These are phyloP conservation scores for Rhododendron kiyosumense DNA, from an alignment of 148 eudicot species.

Conservation along the genomic window DNA sequence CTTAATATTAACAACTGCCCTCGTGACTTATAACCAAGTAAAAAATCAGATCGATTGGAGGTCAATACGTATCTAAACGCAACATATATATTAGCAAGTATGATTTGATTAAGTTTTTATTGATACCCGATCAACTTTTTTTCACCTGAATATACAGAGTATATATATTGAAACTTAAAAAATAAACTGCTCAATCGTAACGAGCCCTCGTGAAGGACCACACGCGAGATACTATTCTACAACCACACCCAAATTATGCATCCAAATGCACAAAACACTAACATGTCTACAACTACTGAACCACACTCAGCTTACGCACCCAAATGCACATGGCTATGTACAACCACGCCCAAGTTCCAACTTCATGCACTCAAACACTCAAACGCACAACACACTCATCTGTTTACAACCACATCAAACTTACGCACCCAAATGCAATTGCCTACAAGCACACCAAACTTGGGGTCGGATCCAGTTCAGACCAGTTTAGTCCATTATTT, in stretches of 20 bases:
- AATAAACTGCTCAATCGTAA: too few relatives aligned
- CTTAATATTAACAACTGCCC: too few relatives aligned
- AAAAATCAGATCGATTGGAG: too few relatives aligned
- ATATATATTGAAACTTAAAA: not conserved
- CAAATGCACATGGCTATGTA: not conserved
- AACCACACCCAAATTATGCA: not conserved
- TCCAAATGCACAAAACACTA: not conserved
- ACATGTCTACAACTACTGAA: not conserved
- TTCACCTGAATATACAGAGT: not conserved
- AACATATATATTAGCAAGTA: not conserved
- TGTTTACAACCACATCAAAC: too few relatives aligned
- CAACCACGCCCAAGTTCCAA: not conserved
- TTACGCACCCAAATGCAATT: too few relatives aligned
- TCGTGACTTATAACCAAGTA: too few relatives aligned
- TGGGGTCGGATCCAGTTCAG: too few relatives aligned
- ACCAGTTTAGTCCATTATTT: too few relatives aligned
- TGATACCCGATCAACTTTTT: not conserved
- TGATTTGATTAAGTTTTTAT: not conserved
- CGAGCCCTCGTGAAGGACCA: not conserved
- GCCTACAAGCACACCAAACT: too few relatives aligned
- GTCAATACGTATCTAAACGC: too few relatives aligned
- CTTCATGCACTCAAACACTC: too few relatives aligned
- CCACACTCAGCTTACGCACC: not conserved
- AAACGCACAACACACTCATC: too few relatives aligned
- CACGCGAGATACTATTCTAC: not conserved